Base-by-base conservation (phyloP, 2,329 filamentous ascomycete species). In the Pochonia chlamydosporia region DNA sequence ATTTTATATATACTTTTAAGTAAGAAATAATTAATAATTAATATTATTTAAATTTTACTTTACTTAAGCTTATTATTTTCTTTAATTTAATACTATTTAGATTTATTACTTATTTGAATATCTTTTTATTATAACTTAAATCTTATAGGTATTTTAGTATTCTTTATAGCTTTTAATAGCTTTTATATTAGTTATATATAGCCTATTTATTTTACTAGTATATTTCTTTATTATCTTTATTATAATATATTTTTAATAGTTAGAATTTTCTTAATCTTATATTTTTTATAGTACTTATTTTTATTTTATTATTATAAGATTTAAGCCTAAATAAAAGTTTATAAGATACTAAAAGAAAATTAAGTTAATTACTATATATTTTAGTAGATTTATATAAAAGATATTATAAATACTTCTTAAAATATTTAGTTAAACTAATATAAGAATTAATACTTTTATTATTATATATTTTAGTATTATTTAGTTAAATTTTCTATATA, bases 201-300 rank as follows among this genome's bases (percentile, higher is more conserved):
- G 13, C 21, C 14, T 48, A 43, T 40, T 43, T 44, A 48, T 48
- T 35, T 31, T 4, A 48, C 24, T 36, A 16, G 43, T 48, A 48
- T 36, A 41, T 28, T 45, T n/a, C 39, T 37, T 37, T 45, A 45
- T 24, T 45, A 16, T 30, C n/a, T 43, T 6, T 43, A 16, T 31
- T 23, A 35, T 41, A 43, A 43, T 16, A 8, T 28, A 45, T 37
- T 23, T 39, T 45, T 45, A 30, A 44, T 41, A 31, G 28, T 31
- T 31, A 31, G 14, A 14, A 31, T 31, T 31, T 31, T 31, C 14
- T 31, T 31, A 9, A 31, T 31, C 14, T 31, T 31, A 31, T 31
- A 31, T 31, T 31, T 31, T 31, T 31, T n/a, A 9, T 31, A 9
- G 14, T 9, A 31, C 9, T 14, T 31, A 9, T 31, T 31, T 31